phyloP scores from a whole-genome alignment of 345 rosid genomes.

The Acer yangbiense region DNA sequence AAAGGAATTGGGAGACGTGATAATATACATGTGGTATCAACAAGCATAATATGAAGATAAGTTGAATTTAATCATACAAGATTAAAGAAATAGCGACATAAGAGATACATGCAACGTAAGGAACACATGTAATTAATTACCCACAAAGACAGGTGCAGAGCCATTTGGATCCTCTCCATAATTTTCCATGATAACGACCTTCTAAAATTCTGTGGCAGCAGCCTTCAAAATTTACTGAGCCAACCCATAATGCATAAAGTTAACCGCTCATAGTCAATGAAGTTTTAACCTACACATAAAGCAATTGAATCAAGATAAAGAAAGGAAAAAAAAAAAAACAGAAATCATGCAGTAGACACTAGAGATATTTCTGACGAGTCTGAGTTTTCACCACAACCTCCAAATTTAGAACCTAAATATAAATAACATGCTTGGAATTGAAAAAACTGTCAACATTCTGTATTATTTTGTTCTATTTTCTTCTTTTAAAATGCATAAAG shows the following conservation, averaged over 20 bases:
- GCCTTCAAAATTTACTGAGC: conserved; percentile 81
- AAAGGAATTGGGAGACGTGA: neutral
- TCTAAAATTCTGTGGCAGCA: conserved; percentile 52
- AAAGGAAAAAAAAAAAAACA: neutral
- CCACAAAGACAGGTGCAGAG: conserved; percentile 62
- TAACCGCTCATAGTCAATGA: conserved; percentile 54
- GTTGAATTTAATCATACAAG: neutral
- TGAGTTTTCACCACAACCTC: neutral
- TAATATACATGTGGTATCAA: neutral
- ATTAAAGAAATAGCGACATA: conserved; percentile 5
- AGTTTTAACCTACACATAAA: conserved; percentile 42
- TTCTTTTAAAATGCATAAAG: neutral
- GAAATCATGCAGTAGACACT: conserved; percentile 5
- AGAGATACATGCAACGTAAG: neutral
- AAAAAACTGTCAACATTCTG: neutral
- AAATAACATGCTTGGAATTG: neutral
- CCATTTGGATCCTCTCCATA: conserved; percentile 46
- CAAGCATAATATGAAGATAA: neutral
- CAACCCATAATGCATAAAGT: conserved; percentile 64
- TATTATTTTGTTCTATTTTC: neutral
- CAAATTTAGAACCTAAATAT: neutral
- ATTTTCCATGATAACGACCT: conserved; percentile 46
- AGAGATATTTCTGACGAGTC: neutral
- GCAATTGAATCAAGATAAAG: conserved; percentile 9
- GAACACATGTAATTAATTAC: conserved; percentile 37